Percentiles rank a stretch among this genome's conserved stretches.
These are phyloP conservation scores for Magnolia sinica DNA, from an alignment of 164 flowering plant species.

Conservation along the genomic window DNA sequence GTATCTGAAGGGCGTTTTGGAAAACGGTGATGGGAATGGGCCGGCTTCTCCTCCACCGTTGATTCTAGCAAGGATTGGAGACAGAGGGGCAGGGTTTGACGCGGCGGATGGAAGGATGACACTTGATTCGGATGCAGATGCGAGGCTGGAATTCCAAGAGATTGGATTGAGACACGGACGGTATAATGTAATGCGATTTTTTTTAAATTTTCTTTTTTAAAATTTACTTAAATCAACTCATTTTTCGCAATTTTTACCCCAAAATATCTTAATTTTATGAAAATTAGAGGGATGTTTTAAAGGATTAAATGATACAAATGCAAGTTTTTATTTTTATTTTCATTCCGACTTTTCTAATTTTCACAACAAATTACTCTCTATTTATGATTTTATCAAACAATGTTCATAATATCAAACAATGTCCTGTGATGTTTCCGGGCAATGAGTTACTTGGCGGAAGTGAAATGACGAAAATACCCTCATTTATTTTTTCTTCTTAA, in stretches of 20 bases:
- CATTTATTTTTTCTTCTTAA: too few species aligned
- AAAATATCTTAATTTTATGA: not conserved
- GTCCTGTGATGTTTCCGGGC: too few species aligned
- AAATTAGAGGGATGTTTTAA: too few species aligned
- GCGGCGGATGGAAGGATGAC: not conserved
- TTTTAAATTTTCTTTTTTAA: not conserved
- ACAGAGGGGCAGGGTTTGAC: constrained; percentile 8
- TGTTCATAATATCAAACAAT: too few species aligned
- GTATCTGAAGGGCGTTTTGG: constrained; percentile 48
- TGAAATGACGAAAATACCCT: too few species aligned
- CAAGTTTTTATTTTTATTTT: too few species aligned
- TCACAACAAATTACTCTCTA: too few species aligned
- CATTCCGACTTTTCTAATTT: too few species aligned
- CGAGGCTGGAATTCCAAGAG: constrained; percentile 16
- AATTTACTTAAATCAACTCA: not conserved
- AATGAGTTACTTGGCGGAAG: too few species aligned
- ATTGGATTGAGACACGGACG: constrained; percentile 38
- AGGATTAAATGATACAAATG: too few species aligned
- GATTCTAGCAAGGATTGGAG: constrained; percentile 16
- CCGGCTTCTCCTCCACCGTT: constrained; percentile 32
- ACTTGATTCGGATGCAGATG: constrained; percentile 14
- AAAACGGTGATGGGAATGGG: constrained; percentile 19
- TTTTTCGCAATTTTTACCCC: not conserved
- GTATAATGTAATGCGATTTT: constrained; percentile 54
- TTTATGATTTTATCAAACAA: too few species aligned